Evolutionary conservation across 768 basidiomycete genomes (phyloP), one percentile per base, ranked within the genome.

Genomic region (Russula dissimulans): DNA sequence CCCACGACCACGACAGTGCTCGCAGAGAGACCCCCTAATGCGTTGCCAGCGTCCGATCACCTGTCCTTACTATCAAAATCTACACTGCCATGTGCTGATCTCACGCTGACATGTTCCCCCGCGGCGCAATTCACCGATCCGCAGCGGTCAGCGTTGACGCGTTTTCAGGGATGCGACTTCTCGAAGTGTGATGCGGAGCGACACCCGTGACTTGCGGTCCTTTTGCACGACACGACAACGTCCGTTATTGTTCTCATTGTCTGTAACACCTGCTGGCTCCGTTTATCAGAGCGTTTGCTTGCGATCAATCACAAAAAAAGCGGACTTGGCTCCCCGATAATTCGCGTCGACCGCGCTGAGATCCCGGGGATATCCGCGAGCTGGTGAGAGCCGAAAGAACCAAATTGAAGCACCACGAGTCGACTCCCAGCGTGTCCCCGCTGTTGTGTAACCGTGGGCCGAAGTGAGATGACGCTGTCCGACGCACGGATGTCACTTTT

Each of bases 111-210:
- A n/a, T 49, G 29, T n/a, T 36, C 9, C 38, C 38, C 49, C 14
- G 18, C 39, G 39, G 31, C 22, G 9, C 17, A 26, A 32, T 43
- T 12, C 10, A 18, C 32, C 48, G 31, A 56, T 29, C 4, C n/a
- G 15, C 42, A 36, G 15, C 36, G 32, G 22, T 34, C 15, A 51
- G 7, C 34, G 0, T 51, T 22, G 49, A 5, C 49, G 31, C 15
- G 47, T 34, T 32, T 50, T 14, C 15, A 53, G 14, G 22, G 29
- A 7, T 29, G 22, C 22, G 36, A 18, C 53, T 60, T 60, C 59
- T 39, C 59, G 53, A 60, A 60, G 46, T 49, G 59, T 60, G 53
- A 43, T 43, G 17, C 36, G 45, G 41, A 31, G 15, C 5, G 3
- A 18, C 17, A 36, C 26, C 18, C 34, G 36, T 18, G 41, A 3